These are phyloP conservation scores for Scenedesmus sp. DNA, from an alignment of 163 green algal species.

Conservation along the genomic window DNA sequence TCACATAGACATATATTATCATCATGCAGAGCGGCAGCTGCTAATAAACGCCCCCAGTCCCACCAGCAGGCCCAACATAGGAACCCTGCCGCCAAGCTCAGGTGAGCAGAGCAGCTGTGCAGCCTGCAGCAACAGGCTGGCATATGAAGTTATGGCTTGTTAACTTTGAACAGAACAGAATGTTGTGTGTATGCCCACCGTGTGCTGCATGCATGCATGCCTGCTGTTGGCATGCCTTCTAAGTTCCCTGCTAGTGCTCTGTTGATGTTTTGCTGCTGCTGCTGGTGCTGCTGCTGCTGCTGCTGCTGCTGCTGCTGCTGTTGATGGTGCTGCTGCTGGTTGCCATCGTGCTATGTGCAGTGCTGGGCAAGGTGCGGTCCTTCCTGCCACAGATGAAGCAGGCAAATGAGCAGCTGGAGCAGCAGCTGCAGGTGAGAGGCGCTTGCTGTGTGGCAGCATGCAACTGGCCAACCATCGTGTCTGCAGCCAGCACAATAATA, in stretches of 20 bases:
- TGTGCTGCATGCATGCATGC: neutral
- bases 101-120: neutral
- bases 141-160: neutral
- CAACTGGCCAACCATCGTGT: too few relatives aligned
- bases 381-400: slow-evolving; percentile 51
- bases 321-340: neutral
- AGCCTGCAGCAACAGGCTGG: neutral
- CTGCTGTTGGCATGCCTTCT: neutral
- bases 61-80: slow-evolving; percentile 31
- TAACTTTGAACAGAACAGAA: neutral
- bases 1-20: neutral
- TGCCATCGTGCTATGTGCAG: neutral
- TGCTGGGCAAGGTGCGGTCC: slow-evolving; percentile 7
- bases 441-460: too few relatives aligned
- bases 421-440: slow-evolving; percentile 37
- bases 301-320: neutral
- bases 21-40: slow-evolving; percentile 29
- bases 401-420: slow-evolving; percentile 42
- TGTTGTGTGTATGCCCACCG: too few relatives aligned
- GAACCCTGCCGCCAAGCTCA: slow-evolving; percentile 30
- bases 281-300: neutral
- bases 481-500: too few relatives aligned
- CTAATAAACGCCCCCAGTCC: neutral
- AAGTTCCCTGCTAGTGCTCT: neutral
- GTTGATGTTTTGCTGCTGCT: neutral